Conservation (phyloP, 2,329 filamentous ascomycete genomes). For the Thermoascus crustaceus region DNA sequence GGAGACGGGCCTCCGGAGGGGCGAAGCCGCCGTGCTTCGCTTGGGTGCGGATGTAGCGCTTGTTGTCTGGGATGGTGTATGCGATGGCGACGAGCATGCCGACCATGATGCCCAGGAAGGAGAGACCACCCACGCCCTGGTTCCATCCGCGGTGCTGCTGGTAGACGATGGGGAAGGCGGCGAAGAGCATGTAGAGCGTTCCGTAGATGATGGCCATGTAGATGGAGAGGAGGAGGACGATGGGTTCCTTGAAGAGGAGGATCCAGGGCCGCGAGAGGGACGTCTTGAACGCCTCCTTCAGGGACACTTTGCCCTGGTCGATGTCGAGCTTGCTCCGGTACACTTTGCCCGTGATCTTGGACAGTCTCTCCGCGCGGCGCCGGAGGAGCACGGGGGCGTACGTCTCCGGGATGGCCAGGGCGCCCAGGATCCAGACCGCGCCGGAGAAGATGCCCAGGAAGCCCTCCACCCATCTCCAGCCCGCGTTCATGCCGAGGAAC, state of each 20-base stretch:
- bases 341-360: slow-evolving; percentile 43
- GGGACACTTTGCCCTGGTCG: slow-evolving; percentile 35
- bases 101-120: slow-evolving; percentile 43
- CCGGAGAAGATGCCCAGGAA: slow-evolving; percentile 57
- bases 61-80: slow-evolving; percentile 37
- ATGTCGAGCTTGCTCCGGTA: slow-evolving; percentile 35
- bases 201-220: slow-evolving; percentile 47
- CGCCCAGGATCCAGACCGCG: slow-evolving; percentile 41
- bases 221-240: slow-evolving; percentile 42
- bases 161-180: slow-evolving; percentile 45
- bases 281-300: slow-evolving; percentile 35
- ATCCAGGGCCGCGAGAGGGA: slow-evolving; percentile 43
- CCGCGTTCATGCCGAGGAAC: slow-evolving; percentile 55
- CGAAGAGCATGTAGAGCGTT: slow-evolving; percentile 46
- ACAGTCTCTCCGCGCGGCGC: slow-evolving; percentile 40
- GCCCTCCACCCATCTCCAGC: slow-evolving; percentile 63
- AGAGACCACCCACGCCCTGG: slow-evolving; percentile 39
- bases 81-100: slow-evolving; percentile 32
- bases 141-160: slow-evolving; percentile 39
- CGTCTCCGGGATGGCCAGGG: slow-evolving; percentile 26
- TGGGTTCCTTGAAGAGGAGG: slow-evolving; percentile 43
- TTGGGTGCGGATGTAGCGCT: slow-evolving; percentile 32
- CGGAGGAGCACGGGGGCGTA: slow-evolving; percentile 46
- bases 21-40: slow-evolving; percentile 47
- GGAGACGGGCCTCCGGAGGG: slow-evolving; percentile 51